A percentile compares a stretch with the other conserved stretches of the same genome.
phyloP scores from a whole-genome alignment of 139 green algal genomes.

The Ettlia oleoabundans region DNA sequence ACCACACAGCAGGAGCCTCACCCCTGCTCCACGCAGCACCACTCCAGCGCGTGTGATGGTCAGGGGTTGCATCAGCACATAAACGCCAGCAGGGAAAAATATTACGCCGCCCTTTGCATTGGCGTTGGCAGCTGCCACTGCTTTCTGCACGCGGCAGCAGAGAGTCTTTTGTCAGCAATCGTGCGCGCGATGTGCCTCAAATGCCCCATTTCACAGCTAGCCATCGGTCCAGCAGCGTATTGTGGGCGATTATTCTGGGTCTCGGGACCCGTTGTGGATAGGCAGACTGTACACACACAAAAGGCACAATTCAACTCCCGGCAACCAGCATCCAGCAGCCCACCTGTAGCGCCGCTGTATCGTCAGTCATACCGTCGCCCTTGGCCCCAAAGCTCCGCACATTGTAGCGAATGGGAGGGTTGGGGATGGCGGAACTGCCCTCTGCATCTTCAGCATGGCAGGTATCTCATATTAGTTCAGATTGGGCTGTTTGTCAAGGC shows the following conservation, averaged over 20 bases:
- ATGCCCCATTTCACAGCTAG: too few relatives aligned
- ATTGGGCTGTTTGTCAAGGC: too few relatives aligned
- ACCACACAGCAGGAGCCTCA: neutral
- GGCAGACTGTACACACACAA: too few relatives aligned
- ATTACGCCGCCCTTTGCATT: neutral
- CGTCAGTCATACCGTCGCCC: neutral
- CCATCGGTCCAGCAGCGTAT: too few relatives aligned
- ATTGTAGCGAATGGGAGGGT: neutral
- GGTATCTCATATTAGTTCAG: neutral
- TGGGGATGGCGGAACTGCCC: neutral
- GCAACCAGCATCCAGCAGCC: too few relatives aligned
- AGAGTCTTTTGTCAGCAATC: too few relatives aligned
- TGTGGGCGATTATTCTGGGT: too few relatives aligned
- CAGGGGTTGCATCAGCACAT: neutral
- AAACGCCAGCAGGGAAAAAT: neutral
- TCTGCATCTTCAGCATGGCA: neutral
- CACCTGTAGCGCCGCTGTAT: constrained; percentile 1
- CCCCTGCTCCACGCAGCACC: constrained; percentile 16
- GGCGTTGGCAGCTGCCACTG: neutral
- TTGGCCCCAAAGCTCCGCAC: neutral
- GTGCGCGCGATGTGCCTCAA: too few relatives aligned
- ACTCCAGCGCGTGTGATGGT: neutral
- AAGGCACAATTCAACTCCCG: too few relatives aligned
- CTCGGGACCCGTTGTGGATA: too few relatives aligned
- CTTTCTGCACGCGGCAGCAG: neutral